phyloP scores from a whole-genome alignment of 169 alveolate species.

The Plasmodium chabaudi region DNA sequence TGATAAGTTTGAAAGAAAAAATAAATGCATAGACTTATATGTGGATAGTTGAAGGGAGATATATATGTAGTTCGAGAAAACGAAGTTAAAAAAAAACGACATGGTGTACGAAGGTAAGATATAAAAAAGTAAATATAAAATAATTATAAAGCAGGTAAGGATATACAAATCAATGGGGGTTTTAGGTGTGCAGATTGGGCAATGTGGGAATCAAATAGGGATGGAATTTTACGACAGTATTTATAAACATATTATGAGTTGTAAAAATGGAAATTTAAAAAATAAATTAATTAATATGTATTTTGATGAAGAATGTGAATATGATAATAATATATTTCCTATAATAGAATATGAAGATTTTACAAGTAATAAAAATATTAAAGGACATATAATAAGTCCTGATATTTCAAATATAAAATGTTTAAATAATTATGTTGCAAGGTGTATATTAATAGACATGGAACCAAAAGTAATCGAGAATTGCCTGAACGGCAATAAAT shows the following conservation, averaged over 20 bases:
- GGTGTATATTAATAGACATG: slow-evolving; percentile 66
- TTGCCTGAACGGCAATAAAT: slow-evolving; percentile 15
- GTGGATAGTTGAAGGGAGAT: too few species aligned
- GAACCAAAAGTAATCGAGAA: slow-evolving; percentile 73
- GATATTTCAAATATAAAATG: background rate
- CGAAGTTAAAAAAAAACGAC: too few species aligned
- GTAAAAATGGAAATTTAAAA: slow-evolving; percentile 43
- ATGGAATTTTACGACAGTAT: slow-evolving; percentile 30
- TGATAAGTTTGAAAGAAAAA: too few species aligned
- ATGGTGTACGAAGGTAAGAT: too few species aligned
- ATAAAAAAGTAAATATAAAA: too few species aligned
- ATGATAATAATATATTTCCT: slow-evolving; percentile 51
- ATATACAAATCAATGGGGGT: slow-evolving; percentile 33
- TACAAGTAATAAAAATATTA: background rate
- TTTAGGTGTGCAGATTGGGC: slow-evolving; percentile 57
- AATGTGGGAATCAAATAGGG: slow-evolving; percentile 72
- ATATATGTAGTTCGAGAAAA: too few species aligned
- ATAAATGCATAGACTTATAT: too few species aligned
- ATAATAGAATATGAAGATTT: slow-evolving; percentile 45
- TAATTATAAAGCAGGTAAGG: too few species aligned
- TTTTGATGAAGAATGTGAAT: slow-evolving; percentile 56
- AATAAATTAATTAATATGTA: slow-evolving; percentile 41
- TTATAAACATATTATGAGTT: slow-evolving; percentile 9
- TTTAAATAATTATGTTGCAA: slow-evolving; percentile 52
- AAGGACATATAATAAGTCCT: slow-evolving; percentile 4